Evolutionary conservation across 768 basidiomycete species (phyloP).

Genomic region (Tylopilus sp.): DNA sequence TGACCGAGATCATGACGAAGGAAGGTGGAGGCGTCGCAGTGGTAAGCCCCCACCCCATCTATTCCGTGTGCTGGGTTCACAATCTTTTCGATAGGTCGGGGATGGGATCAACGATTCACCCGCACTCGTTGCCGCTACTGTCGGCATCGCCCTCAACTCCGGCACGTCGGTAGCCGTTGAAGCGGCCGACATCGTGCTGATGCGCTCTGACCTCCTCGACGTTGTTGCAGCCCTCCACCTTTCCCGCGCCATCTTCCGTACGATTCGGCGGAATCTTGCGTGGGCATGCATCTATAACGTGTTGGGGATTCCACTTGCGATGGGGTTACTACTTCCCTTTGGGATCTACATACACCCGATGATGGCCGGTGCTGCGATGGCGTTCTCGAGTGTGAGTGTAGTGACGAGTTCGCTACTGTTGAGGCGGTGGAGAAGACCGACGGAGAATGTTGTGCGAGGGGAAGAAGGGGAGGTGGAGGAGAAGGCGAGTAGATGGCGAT

Average conservation of each 20-base stretch:
- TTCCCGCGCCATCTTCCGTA: conserved; percentile 80
- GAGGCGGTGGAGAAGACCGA: conserved; percentile 78
- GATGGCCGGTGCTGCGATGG: conserved; percentile 99
- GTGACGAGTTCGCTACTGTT: conserved; percentile 86
- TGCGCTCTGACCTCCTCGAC: conserved; percentile 94
- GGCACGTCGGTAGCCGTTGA: conserved; percentile 98
- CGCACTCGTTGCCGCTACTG: conserved; percentile 91
- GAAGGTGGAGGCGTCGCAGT: conserved; percentile 83
- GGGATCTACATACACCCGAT: conserved; percentile 95
- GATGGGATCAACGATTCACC: conserved; percentile 99
- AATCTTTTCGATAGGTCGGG: conserved; percentile 65
- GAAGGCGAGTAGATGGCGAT: conserved; percentile 26
- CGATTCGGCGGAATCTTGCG: conserved; percentile 88
- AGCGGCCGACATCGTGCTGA: conserved; percentile 96
- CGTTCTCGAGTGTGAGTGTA: conserved; percentile 94
- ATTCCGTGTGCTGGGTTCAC: neutral
- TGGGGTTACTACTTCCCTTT: conserved; percentile 93
- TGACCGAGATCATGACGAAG: conserved; percentile 75
- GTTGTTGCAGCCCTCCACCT: conserved; percentile 96
- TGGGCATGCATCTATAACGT: conserved; percentile 98
- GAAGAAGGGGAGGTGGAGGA: conserved; percentile 32
- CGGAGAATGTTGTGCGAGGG: conserved; percentile 66
- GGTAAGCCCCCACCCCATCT: conserved; percentile 47
- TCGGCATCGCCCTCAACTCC: conserved; percentile 94
- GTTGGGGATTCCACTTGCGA: conserved; percentile 92